Conservation (phyloP, 108 stramenopile species). For the Nitzschia inconspicua region DNA sequence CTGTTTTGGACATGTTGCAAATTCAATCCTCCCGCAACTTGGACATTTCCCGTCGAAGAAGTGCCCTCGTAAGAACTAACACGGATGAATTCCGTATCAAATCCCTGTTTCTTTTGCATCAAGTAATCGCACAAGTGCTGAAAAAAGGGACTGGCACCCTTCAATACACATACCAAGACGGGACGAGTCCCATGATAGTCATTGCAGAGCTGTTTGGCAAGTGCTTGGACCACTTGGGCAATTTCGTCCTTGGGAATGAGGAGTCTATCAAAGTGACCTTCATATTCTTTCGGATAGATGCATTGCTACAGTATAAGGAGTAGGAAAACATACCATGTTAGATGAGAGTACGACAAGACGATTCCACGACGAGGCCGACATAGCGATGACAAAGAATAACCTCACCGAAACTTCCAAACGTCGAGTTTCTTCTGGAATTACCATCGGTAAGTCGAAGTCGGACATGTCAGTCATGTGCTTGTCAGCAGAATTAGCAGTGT, state of each 20-base stretch:
- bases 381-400: too few species aligned
- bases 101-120: conserved; percentile 45
- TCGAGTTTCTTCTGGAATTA: too few species aligned
- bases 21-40: conserved; percentile 29
- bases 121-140: conserved; percentile 45
- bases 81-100: conserved; percentile 51
- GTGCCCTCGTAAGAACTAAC: conserved; percentile 49
- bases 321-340: too few species aligned
- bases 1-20: conserved; percentile 25
- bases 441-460: too few species aligned
- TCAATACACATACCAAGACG: conserved; percentile 52
- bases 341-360: too few species aligned
- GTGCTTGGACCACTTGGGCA: conserved; percentile 8
- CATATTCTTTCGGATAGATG: conserved; percentile 51
- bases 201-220: conserved; percentile 37
- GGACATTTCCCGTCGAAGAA: conserved; percentile 32
- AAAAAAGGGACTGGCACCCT: conserved; percentile 52
- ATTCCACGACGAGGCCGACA: too few species aligned
- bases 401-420: too few species aligned
- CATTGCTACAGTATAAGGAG: conserved; percentile 18
- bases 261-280: conserved; percentile 46
- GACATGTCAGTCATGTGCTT: too few species aligned
- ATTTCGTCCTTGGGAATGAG: conserved; percentile 44
- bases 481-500: too few species aligned
- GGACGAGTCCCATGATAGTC: conserved; percentile 57